Conservation (phyloP, 2,329 filamentous ascomycete genomes). For the Zasmidium citrigriseum region DNA sequence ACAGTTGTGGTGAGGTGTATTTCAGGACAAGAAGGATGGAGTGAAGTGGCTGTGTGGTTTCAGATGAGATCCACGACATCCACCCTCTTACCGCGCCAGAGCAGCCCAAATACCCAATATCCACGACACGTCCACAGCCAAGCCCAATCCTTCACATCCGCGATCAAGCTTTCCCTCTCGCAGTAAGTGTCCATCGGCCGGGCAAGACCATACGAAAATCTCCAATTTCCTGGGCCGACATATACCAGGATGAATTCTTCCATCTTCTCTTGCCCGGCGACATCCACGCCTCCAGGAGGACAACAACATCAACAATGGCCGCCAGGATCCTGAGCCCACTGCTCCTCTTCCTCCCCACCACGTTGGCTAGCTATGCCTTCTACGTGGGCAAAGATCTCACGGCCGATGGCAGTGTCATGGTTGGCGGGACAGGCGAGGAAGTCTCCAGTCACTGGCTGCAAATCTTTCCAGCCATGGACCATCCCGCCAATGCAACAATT, state of each 20-base stretch:
- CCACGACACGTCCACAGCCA: neutral
- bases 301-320: too few species aligned
- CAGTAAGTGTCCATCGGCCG: neutral
- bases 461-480: slow-evolving; percentile 45
- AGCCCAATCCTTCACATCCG: neutral
- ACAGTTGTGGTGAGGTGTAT: neutral
- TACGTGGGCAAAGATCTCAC: slow-evolving; percentile 52
- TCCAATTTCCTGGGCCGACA: neutral
- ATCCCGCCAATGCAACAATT: slow-evolving; percentile 45
- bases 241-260: neutral
- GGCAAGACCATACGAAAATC: neutral
- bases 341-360: neutral
- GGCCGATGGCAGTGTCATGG: slow-evolving; percentile 43
- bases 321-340: neutral
- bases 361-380: slow-evolving; percentile 48
- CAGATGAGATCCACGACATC: neutral
- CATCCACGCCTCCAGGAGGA: neutral
- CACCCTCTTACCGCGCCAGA: neutral
- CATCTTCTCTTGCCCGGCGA: neutral
- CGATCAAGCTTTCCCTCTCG: too few species aligned
- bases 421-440: slow-evolving; percentile 52
- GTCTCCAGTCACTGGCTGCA: slow-evolving; percentile 52
- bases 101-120: neutral
- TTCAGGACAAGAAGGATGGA: neutral
- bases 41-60: neutral